Base-by-base conservation (phyloP, 164 flowering plant genomes). In the Vitis rotundifolia region DNA sequence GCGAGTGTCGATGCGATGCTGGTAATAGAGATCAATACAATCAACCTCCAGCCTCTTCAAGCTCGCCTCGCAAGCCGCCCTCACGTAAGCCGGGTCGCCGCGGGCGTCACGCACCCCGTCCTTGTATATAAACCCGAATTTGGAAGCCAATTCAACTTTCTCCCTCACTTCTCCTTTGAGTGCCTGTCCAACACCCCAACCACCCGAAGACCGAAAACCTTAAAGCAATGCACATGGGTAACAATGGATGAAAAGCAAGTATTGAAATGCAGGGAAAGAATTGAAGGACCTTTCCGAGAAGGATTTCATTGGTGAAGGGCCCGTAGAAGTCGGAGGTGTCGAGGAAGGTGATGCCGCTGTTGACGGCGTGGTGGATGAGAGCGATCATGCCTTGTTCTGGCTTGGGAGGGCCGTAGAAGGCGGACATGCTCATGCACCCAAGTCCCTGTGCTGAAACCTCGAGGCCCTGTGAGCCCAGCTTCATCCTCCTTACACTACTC, bases 311-410 rank as follows among this genome's bases (percentile, higher is more conserved):
- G 64, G 78, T 77, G 71, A 49, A 48, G 7, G 83, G 83, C 2
- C 83, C 83, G 67, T 80, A 80, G 47, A 77, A 5, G 66, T 80
- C 83, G 66, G 83, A 72, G 63, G 83, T 80, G 59, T 80, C 83
- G 66, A 80, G 79, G 59, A 70, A 61, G 59, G 77, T 76, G 71
- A 76, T 26, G 44, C 82, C 82, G 49, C 49, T 28, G 50, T 67
- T 22, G 52, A 76, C 22, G 37, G 79, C 77, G 54, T 76, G 72
- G 57, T 76, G 82, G 11, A 79, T 69, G 59, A 79, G 77, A n/a
- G 63, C 13, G 52, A 79, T 71, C 80, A 76, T 73, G 64, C 73
- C 77, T 13, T 68, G 2, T 5, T 79, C 82, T 15, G 82, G 71
- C 73, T 79, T 79, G 9, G 80, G 80, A 28, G 76, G 70, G 44